A percentile compares a stretch with the other conserved stretches of the same genome.
phyloP scores from a whole-genome alignment of 345 rosid genomes.

The Firmiana major region DNA sequence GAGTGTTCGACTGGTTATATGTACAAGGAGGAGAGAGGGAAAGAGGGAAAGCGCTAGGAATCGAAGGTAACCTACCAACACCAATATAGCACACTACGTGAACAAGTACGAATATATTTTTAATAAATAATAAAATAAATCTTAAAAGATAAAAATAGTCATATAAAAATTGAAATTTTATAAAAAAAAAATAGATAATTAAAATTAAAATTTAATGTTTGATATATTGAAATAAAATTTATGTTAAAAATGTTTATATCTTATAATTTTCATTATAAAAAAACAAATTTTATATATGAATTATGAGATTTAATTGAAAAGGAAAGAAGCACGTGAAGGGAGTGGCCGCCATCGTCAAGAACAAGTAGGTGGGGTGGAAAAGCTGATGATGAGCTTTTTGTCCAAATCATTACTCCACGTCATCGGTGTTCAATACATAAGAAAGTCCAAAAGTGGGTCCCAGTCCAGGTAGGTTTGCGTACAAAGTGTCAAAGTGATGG shows the following conservation, averaged over 20 bases:
- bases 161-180: too few species aligned
- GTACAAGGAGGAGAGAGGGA: conserved; percentile 22
- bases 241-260: too few species aligned
- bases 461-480: conserved; percentile 29
- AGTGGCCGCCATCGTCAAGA: conserved; percentile 26
- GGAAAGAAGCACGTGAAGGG: neutral
- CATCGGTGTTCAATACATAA: conserved; percentile 22
- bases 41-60: neutral
- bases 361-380: conserved; percentile 49
- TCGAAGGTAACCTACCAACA: too few species aligned
- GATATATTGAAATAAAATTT: too few species aligned
- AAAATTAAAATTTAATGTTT: too few species aligned
- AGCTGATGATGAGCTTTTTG: conserved; percentile 47
- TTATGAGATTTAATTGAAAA: neutral
- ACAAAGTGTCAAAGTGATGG: conserved; percentile 28
- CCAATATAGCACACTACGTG: too few species aligned
- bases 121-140: too few species aligned
- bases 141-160: too few species aligned
- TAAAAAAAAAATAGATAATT: too few species aligned
- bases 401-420: conserved; percentile 56
- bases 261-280: too few species aligned
- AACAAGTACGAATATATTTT: too few species aligned
- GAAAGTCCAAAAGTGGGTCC: conserved; percentile 26
- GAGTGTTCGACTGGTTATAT: conserved; percentile 14
- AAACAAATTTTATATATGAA: too few species aligned